phyloP scores from a whole-genome alignment of 495 filamentous ascomycete genomes.

The Penicillium salamii region DNA sequence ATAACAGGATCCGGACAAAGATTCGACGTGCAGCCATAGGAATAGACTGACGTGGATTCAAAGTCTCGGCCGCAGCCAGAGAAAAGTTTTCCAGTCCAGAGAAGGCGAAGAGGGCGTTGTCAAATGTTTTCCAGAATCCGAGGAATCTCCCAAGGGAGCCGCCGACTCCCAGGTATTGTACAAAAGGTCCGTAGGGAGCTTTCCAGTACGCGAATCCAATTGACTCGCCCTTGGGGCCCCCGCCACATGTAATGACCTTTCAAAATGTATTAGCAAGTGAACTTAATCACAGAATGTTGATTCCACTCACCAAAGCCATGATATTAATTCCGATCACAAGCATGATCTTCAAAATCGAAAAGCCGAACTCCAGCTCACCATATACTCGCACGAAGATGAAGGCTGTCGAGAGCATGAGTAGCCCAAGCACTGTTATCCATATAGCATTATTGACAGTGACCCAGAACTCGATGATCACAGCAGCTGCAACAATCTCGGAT shows the following conservation, averaged over 20 bases:
- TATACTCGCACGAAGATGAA: constrained; percentile 43
- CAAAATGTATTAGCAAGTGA: not conserved
- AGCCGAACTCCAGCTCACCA: constrained; percentile 46
- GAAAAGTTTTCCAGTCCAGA: constrained; percentile 52
- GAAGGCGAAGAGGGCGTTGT: constrained; percentile 54
- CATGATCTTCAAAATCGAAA: constrained; percentile 44
- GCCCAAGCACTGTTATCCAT: constrained; percentile 44
- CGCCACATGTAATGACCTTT: constrained; percentile 35
- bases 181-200: constrained; percentile 19
- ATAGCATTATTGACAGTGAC: constrained; percentile 30
- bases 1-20: constrained; percentile 39
- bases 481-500: constrained; percentile 38
- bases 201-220: constrained; percentile 25
- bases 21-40: constrained; percentile 39
- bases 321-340: constrained; percentile 48
- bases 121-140: constrained; percentile 56
- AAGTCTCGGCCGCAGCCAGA: constrained; percentile 46
- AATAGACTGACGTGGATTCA: constrained; percentile 33
- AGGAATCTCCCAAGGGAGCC: constrained; percentile 28
- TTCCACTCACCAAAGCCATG: constrained; percentile 35
- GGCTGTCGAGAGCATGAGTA: constrained; percentile 44
- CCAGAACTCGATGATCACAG: constrained; percentile 52
- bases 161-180: constrained; percentile 17
- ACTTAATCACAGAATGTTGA: not conserved
- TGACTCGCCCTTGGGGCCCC: constrained; percentile 16